These are phyloP conservation scores for Collybia mongolica DNA, from an alignment of 768 basidiomycete species.

Conservation along the genomic window DNA sequence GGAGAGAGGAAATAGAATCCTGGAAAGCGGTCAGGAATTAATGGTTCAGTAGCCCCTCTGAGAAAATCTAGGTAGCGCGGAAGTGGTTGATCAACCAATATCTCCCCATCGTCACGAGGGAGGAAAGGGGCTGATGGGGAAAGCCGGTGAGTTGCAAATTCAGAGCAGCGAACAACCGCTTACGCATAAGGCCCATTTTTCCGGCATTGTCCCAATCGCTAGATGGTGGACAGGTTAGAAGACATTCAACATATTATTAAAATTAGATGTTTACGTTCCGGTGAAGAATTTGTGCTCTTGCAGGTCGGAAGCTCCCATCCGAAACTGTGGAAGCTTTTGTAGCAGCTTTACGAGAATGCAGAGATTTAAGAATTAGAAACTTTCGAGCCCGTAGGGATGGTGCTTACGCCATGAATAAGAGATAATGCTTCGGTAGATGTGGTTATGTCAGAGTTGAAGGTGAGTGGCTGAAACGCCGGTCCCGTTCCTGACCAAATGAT, in stretches of 20 bases:
- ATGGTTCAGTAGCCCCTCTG: no score
- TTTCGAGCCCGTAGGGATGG: neutral
- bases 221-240: neutral
- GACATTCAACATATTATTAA: neutral
- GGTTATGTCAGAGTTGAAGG: neutral
- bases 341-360: constrained; percentile 1
- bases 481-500: neutral
- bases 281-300: constrained; percentile 9
- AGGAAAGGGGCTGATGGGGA: constrained; percentile 5
- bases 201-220: constrained; percentile 9
- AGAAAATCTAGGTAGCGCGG: neutral
- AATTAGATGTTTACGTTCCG: neutral
- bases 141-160: neutral
- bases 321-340: neutral
- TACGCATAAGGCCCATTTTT: constrained; percentile 1
- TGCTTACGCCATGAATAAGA: no score
- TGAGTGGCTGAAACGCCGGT: neutral
- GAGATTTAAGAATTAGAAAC: neutral
- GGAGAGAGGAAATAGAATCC: no score
- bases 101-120: constrained; percentile 3
- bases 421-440: no score
- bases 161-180: neutral
- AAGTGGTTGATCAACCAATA: neutral
- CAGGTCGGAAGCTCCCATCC: neutral
- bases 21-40: no score